Percentiles rank a stretch among this genome's conserved stretches.
Conservation (phyloP, 257 asterid species). For the Scutellaria baicalensis region DNA sequence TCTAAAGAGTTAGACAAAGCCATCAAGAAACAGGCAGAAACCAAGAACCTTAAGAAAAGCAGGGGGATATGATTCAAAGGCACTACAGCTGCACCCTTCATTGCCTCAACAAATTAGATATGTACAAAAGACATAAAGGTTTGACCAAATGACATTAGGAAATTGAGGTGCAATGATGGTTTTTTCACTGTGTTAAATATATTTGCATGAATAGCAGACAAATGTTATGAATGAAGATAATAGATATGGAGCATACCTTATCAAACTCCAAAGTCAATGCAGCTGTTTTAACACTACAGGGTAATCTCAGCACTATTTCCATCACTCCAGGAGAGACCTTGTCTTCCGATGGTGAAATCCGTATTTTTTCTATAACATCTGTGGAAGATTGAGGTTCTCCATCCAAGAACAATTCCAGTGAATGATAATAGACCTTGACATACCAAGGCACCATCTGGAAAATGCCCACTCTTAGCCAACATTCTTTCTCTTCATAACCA, state of each 20-base stretch:
- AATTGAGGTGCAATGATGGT: neutral
- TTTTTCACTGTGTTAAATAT: neutral
- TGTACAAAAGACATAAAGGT: neutral
- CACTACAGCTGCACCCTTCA: neutral
- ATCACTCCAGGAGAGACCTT: slow-evolving; percentile 90
- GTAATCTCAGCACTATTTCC: slow-evolving; percentile 72
- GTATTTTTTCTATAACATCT: slow-evolving; percentile 55
- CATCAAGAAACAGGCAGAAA: neutral
- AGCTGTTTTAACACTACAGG: slow-evolving; percentile 69
- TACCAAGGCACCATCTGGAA: slow-evolving; percentile 99
- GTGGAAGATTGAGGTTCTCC: slow-evolving; percentile 50
- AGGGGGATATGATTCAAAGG: neutral
- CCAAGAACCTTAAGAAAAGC: neutral
- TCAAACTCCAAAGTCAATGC: slow-evolving; percentile 86
- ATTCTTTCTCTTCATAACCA: slow-evolving; percentile 28
- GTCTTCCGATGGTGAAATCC: slow-evolving; percentile 86
- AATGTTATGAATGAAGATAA: neutral
- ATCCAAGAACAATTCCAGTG: slow-evolving; percentile 59
- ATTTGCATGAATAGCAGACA: neutral
- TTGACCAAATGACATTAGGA: neutral
- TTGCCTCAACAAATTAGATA: neutral
- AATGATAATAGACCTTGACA: slow-evolving; percentile 89
- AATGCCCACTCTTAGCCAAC: slow-evolving; percentile 56
- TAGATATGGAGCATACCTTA: slow-evolving; percentile 50
- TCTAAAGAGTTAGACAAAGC: neutral